Percentiles rank a stretch among this genome's conserved stretches.
Conservation (phyloP, 1,284 basidiomycete species). For the Peniophora sp. region DNA sequence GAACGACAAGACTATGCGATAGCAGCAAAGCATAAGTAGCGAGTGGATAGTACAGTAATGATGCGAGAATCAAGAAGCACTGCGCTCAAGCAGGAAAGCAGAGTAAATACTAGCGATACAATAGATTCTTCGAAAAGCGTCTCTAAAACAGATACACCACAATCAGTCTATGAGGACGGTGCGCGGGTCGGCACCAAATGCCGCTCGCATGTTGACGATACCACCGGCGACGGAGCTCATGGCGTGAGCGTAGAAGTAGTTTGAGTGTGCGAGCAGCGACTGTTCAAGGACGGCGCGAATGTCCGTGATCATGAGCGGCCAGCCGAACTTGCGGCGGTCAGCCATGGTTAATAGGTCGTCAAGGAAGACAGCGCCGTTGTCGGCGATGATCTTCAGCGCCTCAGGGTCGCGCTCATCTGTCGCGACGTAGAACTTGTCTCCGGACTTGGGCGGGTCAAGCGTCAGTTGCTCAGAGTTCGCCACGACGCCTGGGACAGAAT, state of each 20-base stretch:
- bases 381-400: constrained; percentile 22
- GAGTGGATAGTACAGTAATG: too few species aligned
- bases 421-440: constrained; percentile 33
- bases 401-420: constrained; percentile 30
- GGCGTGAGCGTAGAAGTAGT: constrained; percentile 32
- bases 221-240: constrained; percentile 32
- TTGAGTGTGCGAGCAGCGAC: constrained; percentile 24
- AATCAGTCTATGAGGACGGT: constrained; percentile 16
- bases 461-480: not conserved
- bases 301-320: constrained; percentile 30
- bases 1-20: too few species aligned
- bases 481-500: not conserved
- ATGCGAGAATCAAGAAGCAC: too few species aligned
- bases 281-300: constrained; percentile 33
- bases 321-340: constrained; percentile 28
- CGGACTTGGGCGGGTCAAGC: not conserved
- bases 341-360: constrained; percentile 27
- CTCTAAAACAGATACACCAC: too few species aligned
- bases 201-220: constrained; percentile 27
- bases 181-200: constrained; percentile 15
- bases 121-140: too few species aligned
- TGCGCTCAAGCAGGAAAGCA: too few species aligned
- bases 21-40: too few species aligned
- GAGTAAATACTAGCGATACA: too few species aligned
- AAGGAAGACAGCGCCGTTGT: constrained; percentile 27